Evolutionary conservation across 2,329 filamentous ascomycete genomes (phyloP).

Genomic region (Exophiala dermatitidis): DNA sequence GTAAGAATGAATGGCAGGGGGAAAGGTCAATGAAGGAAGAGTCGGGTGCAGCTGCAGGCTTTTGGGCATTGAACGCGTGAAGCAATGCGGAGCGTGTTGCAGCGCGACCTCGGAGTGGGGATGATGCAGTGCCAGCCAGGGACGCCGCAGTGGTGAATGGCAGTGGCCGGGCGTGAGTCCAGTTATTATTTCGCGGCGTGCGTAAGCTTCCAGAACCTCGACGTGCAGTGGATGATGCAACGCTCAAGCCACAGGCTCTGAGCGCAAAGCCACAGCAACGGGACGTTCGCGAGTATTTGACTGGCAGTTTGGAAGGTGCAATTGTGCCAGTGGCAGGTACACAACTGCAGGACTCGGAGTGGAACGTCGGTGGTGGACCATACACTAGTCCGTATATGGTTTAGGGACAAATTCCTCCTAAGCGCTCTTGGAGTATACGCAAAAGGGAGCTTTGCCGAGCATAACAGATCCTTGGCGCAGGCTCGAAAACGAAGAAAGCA

Average conservation of each 20-base stretch:
- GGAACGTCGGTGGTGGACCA: neutral
- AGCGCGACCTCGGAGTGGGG: constrained; percentile 1
- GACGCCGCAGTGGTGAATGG: too few species aligned
- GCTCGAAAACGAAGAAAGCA: constrained; percentile 3
- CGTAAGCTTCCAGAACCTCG: neutral
- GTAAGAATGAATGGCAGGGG: neutral
- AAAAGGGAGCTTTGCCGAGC: constrained; percentile 12
- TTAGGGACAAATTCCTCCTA: neutral
- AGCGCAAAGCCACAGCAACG: neutral
- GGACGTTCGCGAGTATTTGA: too few species aligned
- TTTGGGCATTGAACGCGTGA: constrained; percentile 1
- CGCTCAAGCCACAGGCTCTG: neutral
- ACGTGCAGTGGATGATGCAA: neutral
- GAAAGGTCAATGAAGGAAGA: constrained; percentile 2
- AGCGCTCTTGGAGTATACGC: neutral
- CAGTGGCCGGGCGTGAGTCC: too few species aligned
- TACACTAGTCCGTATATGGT: neutral
- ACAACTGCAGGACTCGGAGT: too few species aligned
- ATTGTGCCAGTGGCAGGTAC: neutral
- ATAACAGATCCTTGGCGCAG: constrained; percentile 9
- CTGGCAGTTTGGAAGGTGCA: too few species aligned
- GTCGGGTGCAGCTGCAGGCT: constrained; percentile 1
- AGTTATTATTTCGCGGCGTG: too few species aligned
- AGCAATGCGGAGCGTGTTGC: constrained; percentile 4
- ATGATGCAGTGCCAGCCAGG: too few species aligned